phyloP scores from a whole-genome alignment of 495 filamentous ascomycete genomes.

The Jackrogersella multiformis region DNA sequence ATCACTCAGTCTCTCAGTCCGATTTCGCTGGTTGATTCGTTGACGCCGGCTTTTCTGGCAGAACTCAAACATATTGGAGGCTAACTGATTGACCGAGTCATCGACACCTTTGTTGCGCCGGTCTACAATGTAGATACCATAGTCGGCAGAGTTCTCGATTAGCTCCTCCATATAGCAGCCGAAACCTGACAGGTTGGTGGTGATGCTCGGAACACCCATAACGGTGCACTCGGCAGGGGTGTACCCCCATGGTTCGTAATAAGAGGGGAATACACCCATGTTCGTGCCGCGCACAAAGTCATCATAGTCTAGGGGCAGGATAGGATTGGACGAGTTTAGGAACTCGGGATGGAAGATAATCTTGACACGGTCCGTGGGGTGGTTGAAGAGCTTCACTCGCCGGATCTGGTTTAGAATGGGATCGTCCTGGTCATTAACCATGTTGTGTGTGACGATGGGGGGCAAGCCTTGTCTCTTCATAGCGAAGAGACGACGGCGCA shows the following conservation, averaged over 20 bases:
- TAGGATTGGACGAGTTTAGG: constrained; percentile 92
- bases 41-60: constrained; percentile 92
- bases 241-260: constrained; percentile 99
- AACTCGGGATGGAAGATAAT: constrained; percentile 98
- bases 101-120: constrained; percentile 95
- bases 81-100: constrained; percentile 94
- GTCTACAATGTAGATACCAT: constrained; percentile 99
- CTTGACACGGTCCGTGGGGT: constrained; percentile 94
- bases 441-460: constrained; percentile 99
- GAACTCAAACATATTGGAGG: constrained; percentile 94
- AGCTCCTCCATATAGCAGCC: constrained; percentile 99
- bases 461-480: constrained; percentile 92
- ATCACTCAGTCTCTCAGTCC: constrained; percentile 95
- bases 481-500: constrained; percentile 89
- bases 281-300: constrained; percentile 98
- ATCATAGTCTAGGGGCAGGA: constrained; percentile 95
- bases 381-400: constrained; percentile 95
- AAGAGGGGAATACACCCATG: constrained; percentile 93
- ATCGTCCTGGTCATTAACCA: constrained; percentile 92
- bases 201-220: constrained; percentile 99
- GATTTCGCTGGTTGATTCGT: constrained; percentile 97
- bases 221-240: constrained; percentile 98
- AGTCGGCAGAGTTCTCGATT: constrained; percentile 96
- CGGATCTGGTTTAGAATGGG: constrained; percentile 97
- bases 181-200: constrained; percentile 96